A percentile compares a stretch with the other conserved stretches of the same genome.
Conservation (phyloP, 2,329 filamentous ascomycete species). For the Exophiala calicioides region DNA sequence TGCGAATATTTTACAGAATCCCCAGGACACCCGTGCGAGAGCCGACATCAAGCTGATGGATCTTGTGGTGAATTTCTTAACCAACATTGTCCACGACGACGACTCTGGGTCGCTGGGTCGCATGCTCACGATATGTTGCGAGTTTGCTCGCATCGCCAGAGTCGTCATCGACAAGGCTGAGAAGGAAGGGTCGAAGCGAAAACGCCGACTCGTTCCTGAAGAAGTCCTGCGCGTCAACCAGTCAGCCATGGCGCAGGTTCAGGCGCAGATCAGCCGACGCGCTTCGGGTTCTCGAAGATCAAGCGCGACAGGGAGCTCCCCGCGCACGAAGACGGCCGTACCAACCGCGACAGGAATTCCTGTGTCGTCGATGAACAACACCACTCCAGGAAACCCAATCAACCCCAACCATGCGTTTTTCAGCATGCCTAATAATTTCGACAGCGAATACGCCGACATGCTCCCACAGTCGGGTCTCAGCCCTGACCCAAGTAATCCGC, state of each 20-base stretch:
- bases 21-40: constrained; percentile 80
- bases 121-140: constrained; percentile 91
- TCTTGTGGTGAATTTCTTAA: constrained; percentile 87
- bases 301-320: constrained; percentile 22
- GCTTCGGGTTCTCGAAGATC: constrained; percentile 19
- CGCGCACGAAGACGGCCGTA: constrained; percentile 9
- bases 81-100: constrained; percentile 83
- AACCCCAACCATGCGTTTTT: constrained; percentile 28
- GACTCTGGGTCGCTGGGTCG: constrained; percentile 88
- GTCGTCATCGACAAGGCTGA: constrained; percentile 90
- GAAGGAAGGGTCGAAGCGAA: constrained; percentile 77
- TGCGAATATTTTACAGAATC: constrained; percentile 94
- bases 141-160: constrained; percentile 92
- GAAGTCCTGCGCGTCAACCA: constrained; percentile 29
- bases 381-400: constrained; percentile 21
- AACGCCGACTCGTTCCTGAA: constrained; percentile 66
- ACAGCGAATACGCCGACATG: constrained; percentile 42
- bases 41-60: constrained; percentile 91
- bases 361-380: constrained; percentile 10
- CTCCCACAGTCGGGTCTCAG: constrained; percentile 40
- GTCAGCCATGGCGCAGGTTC: constrained; percentile 31
- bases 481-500: constrained; percentile 37
- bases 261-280: constrained; percentile 28
- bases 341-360: constrained; percentile 5
- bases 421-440: constrained; percentile 32